phyloP scores from a whole-genome alignment of 2,329 filamentous ascomycete species.

The Daldinia sp. region DNA sequence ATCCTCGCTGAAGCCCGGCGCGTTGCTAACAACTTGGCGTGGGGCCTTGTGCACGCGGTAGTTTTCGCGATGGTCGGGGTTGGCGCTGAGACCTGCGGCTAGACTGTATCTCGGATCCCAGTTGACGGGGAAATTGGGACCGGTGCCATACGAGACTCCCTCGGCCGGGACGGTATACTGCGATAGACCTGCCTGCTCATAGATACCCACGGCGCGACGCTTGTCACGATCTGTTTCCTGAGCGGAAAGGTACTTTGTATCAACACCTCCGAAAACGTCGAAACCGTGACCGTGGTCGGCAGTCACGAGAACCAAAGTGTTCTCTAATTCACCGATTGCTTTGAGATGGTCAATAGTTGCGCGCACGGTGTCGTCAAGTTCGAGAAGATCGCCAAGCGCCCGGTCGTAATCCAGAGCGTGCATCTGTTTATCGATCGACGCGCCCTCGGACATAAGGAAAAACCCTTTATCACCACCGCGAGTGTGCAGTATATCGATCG shows the following conservation, averaged over 20 bases:
- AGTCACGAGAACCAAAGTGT: conserved; percentile 81
- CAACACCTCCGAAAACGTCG: conserved; percentile 83
- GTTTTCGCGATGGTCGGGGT: conserved; percentile 79
- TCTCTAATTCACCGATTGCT: conserved; percentile 70
- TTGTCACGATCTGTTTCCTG: conserved; percentile 74
- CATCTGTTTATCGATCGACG: conserved; percentile 91
- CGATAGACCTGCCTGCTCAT: conserved; percentile 75
- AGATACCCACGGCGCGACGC: conserved; percentile 77
- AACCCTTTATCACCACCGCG: conserved; percentile 75
- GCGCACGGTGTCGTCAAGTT: conserved; percentile 83
- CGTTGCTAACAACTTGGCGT: conserved; percentile 66
- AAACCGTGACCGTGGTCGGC: conserved; percentile 93
- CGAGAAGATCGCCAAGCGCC: conserved; percentile 82
- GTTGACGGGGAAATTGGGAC: conserved; percentile 79
- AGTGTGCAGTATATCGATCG: conserved; percentile 77
- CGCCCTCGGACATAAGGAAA: conserved; percentile 88
- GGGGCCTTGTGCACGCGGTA: conserved; percentile 75
- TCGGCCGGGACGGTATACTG: conserved; percentile 72
- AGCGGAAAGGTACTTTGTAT: conserved; percentile 77
- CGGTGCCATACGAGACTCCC: conserved; percentile 74
- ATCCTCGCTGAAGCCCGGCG: conserved; percentile 56
- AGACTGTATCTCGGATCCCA: conserved; percentile 88
- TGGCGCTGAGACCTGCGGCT: conserved; percentile 74
- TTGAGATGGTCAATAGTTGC: conserved; percentile 77
- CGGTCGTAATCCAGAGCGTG: conserved; percentile 86